Evolutionary conservation across 2,329 filamentous ascomycete species (phyloP).

Genomic region (Geosmithia putterillii): DNA sequence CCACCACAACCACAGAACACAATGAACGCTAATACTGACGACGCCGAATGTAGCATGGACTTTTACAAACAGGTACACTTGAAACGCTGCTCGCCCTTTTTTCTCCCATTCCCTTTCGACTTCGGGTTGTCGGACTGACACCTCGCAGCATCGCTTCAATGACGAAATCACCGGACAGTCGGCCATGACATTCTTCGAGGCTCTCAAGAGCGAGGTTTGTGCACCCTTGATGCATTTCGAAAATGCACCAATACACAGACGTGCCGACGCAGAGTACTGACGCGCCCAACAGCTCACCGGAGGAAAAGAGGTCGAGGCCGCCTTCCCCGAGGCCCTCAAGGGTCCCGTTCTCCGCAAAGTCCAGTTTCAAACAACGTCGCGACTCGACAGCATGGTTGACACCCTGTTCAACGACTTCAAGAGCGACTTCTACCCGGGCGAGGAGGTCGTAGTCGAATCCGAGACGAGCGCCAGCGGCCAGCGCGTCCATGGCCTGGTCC

Average conservation of each 20-base stretch:
- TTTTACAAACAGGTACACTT: constrained; percentile 75
- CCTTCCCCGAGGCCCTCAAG: constrained; percentile 84
- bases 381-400: constrained; percentile 72
- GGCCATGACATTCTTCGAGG: constrained; percentile 83
- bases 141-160: constrained; percentile 66
- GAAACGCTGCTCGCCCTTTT: too few relatives aligned
- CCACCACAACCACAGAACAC: neutral
- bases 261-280: too few relatives aligned
- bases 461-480: constrained; percentile 45
- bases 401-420: constrained; percentile 69
- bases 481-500: constrained; percentile 59
- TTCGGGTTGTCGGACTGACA: neutral
- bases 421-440: constrained; percentile 81
- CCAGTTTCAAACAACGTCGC: constrained; percentile 78
- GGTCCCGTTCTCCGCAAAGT: constrained; percentile 82
- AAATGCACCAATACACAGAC: neutral
- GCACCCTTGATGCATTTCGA: constrained; percentile 1
- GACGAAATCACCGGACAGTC: constrained; percentile 94
- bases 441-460: constrained; percentile 64
- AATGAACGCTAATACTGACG: neutral
- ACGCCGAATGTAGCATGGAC: constrained; percentile 51
- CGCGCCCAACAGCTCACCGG: constrained; percentile 48
- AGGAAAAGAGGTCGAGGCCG: constrained; percentile 78
- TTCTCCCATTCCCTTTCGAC: neutral
- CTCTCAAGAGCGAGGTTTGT: constrained; percentile 78